A percentile compares a stretch with the other conserved stretches of the same genome.
phyloP scores from a whole-genome alignment of 2,329 filamentous ascomycete genomes.

The Stagonosporopsis chrysanthemi region DNA sequence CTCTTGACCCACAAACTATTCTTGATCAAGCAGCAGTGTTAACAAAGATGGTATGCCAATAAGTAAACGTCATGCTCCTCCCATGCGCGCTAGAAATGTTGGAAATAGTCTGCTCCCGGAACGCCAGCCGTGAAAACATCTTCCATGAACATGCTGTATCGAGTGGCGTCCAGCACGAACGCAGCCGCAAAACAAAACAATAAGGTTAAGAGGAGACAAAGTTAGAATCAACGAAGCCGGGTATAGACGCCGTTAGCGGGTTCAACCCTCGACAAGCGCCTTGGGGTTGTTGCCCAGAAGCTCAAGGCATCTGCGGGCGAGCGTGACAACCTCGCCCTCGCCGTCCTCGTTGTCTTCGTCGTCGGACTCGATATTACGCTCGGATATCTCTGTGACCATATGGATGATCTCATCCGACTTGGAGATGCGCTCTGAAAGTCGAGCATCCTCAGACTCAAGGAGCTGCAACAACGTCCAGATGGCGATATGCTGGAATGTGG shows the following conservation, averaged over 20 bases:
- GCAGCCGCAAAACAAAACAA: conserved; percentile 38
- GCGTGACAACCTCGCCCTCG: conserved; percentile 88
- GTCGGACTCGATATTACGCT: conserved; percentile 86
- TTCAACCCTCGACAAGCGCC: conserved; percentile 79
- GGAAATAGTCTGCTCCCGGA: conserved; percentile 37
- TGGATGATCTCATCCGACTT: conserved; percentile 90
- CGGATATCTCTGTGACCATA: conserved; percentile 90
- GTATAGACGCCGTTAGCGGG: conserved; percentile 24
- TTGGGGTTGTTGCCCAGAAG: conserved; percentile 81
- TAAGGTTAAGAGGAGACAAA: conserved; percentile 31
- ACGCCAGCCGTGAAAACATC: conserved; percentile 39
- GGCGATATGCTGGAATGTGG: conserved; percentile 98
- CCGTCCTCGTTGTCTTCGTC: conserved; percentile 88
- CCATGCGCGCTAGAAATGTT: conserved; percentile 52
- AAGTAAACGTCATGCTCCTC: conserved; percentile 45
- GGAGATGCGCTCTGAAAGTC: conserved; percentile 85
- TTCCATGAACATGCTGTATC: conserved; percentile 29
- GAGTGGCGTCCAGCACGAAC: conserved; percentile 32
- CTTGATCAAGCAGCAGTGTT: conserved; percentile 19
- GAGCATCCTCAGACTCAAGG: conserved; percentile 92
- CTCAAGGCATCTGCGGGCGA: conserved; percentile 90
- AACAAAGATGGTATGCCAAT: conserved; percentile 45
- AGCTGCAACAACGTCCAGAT: conserved; percentile 97
- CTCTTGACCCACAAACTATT: conserved; percentile 21
- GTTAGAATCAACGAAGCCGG: conserved; percentile 32